These are phyloP conservation scores for Saccharomycopsis fermentans DNA, from an alignment of 805 yeast species.

Conservation along the genomic window DNA sequence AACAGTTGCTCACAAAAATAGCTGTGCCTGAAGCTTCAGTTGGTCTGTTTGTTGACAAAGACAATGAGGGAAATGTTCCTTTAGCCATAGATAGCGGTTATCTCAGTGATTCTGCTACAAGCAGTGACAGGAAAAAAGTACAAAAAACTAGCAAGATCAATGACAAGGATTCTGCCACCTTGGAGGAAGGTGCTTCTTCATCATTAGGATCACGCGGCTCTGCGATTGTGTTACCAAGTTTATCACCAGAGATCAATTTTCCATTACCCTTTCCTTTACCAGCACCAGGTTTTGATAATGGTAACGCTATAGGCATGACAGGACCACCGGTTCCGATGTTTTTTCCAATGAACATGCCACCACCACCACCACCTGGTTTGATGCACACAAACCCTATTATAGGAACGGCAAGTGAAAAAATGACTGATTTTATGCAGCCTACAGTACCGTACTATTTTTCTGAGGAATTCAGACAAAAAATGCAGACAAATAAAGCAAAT, in stretches of 20 bases:
- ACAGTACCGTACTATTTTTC: constrained; percentile 17
- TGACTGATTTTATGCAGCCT: constrained; percentile 11
- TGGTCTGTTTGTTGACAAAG: neutral
- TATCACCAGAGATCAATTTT: neutral
- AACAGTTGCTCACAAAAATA: constrained; percentile 15
- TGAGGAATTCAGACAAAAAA: constrained; percentile 28
- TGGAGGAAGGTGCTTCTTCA: no score
- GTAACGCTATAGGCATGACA: neutral
- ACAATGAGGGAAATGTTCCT: neutral
- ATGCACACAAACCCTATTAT: constrained; percentile 4
- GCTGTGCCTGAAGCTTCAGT: neutral
- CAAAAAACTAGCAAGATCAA: neutral
- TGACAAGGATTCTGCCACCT: neutral
- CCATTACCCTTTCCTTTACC: neutral
- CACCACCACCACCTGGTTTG: neutral
- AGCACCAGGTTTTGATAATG: neutral
- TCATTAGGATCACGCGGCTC: no score
- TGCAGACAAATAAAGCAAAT: neutral
- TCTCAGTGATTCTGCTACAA: neutral
- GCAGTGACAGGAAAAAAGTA: neutral
- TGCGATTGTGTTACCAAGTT: no score
- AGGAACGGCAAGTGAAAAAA: neutral
- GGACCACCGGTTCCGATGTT: neutral
- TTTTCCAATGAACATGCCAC: neutral
- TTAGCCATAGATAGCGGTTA: neutral